These are phyloP conservation scores for Aphanomyces astaci DNA, from an alignment of 352 stramenopile species.

Conservation along the genomic window DNA sequence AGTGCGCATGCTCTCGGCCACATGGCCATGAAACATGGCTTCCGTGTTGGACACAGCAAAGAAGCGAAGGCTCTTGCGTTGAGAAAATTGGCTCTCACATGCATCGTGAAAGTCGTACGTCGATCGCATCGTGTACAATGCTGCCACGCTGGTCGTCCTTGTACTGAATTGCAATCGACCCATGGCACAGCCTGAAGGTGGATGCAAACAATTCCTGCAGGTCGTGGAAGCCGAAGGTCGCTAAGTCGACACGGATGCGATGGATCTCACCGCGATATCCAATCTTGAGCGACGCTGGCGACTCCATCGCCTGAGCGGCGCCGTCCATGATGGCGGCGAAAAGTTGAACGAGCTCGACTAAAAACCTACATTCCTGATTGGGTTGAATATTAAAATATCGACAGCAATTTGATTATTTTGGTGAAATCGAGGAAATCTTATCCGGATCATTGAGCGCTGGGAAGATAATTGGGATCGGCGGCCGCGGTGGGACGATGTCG, in stretches of 20 bases:
- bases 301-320: background rate
- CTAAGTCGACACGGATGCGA: slow-evolving; percentile 64
- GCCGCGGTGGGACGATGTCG: slow-evolving; percentile 61
- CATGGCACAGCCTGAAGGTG: slow-evolving; percentile 45
- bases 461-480: too few relatives aligned
- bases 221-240: slow-evolving; percentile 34
- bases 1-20: slow-evolving; percentile 57
- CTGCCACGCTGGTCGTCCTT: slow-evolving; percentile 68
- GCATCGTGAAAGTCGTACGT: slow-evolving; percentile 58
- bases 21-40: slow-evolving; percentile 67
- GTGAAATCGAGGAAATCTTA: too few relatives aligned
- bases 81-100: slow-evolving; percentile 38
- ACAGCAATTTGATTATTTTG: too few relatives aligned
- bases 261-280: slow-evolving; percentile 78
- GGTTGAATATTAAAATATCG: too few relatives aligned
- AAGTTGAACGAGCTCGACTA: too few relatives aligned
- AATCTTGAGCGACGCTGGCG: slow-evolving; percentile 59
- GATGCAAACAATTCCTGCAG: slow-evolving; percentile 48
- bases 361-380: too few relatives aligned
- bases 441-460: background rate
- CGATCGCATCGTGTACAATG: slow-evolving; percentile 59
- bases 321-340: too few relatives aligned
- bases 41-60: slow-evolving; percentile 48
- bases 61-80: slow-evolving; percentile 55
- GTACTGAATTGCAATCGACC: slow-evolving; percentile 70